Base-by-base conservation (phyloP, 306 rosid genomes). In the Elaeagnus macrophylla region DNA sequence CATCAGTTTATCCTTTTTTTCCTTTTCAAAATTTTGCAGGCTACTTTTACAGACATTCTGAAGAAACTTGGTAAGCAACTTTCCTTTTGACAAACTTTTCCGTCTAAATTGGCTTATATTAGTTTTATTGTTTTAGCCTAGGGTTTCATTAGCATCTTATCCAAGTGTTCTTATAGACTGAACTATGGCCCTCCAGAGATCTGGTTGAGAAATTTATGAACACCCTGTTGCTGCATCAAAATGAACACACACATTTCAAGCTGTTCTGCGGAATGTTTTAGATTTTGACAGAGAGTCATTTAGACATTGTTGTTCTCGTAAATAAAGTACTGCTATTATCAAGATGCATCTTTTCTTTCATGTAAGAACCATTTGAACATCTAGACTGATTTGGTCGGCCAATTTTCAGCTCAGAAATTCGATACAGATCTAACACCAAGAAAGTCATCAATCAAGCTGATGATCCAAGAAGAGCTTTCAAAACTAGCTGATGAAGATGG, bases 41-140 rank as follows among this genome's bases (percentile, higher is more conserved):
- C 97, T 51, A 91, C 97, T 55, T 86, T 91, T 74, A 91, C 96
- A 1, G 96, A 91, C 77, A 91, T 91, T 73, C 86, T 91, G 79
- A 86, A 82, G 80, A 77, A 66, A 67, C 94, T 91, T 3, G 97
- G 97, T 91, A 71, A 12, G 74, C 65, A 45, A 10, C 62, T 41
- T 7, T 20, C 8, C 53, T 51, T 67, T 41, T 0, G 59, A 0
- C 19, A 61, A 8, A 41, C 45, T 18, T 19, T 54, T 48, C 51
- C 7, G 36, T 43, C 16, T 32, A 13, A 1, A 36, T 36, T n/a
- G 12, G 12, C 10, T 20, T 35, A 12, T 59, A 40, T 57, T 48
- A 10, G 18, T n/a, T 37, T 6, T 51, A 17, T 13, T 17, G 45
- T 2, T 11, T 53, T 53, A 41, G 8, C 35, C 66, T 67, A 13